Evolutionary conservation across 2,329 filamentous ascomycete species (phyloP).

Genomic region (Exserohilum rostratum): DNA sequence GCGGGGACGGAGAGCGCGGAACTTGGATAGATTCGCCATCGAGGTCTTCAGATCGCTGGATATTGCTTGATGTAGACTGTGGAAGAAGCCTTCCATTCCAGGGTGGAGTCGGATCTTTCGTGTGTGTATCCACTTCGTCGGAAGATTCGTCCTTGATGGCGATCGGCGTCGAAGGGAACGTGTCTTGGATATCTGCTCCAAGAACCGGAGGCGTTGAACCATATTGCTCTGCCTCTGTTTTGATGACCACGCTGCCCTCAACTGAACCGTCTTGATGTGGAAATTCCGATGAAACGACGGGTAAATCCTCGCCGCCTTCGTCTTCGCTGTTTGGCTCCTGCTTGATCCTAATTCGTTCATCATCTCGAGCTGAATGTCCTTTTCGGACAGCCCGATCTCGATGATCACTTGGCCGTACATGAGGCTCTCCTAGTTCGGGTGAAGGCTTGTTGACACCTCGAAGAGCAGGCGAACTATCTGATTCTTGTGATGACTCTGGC

Average conservation of each 20-base stretch:
- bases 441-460: slow-evolving; percentile 12
- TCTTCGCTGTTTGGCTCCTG: slow-evolving; percentile 11
- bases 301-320: background rate
- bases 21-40: slow-evolving; percentile 30
- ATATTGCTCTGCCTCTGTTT: slow-evolving; percentile 4
- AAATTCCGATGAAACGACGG: background rate
- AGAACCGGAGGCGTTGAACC: slow-evolving; percentile 20
- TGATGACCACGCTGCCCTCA: background rate
- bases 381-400: background rate
- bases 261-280: background rate
- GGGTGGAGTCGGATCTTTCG: slow-evolving; percentile 8
- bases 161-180: slow-evolving; percentile 34
- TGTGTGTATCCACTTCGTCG: slow-evolving; percentile 17
- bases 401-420: background rate
- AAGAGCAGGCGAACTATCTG: background rate
- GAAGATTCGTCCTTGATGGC: slow-evolving; percentile 30
- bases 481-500: slow-evolving; percentile 16
- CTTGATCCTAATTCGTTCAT: background rate
- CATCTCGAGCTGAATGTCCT: background rate
- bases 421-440: slow-evolving; percentile 29
- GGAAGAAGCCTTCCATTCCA: background rate
- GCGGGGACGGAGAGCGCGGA: slow-evolving; percentile 26
- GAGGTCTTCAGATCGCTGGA: slow-evolving; percentile 23
- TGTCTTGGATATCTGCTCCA: slow-evolving; percentile 17
- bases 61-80: slow-evolving; percentile 2